phyloP scores from a whole-genome alignment of 179 eudicot species.

The Beta macrorhiza region DNA sequence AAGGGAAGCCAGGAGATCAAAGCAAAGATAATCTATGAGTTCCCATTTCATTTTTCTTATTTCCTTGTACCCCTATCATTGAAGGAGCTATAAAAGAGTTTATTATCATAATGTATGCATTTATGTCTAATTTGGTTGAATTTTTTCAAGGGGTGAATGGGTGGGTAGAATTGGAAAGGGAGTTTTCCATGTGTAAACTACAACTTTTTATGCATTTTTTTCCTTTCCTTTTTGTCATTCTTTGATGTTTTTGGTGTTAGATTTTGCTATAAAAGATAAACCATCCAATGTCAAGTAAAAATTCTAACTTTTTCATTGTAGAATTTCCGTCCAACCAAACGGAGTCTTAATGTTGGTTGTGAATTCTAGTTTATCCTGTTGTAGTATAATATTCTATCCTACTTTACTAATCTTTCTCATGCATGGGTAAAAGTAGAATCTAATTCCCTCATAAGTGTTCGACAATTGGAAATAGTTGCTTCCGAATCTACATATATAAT shows the following conservation, averaged over 20 bases:
- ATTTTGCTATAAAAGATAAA: neutral
- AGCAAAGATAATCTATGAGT: neutral
- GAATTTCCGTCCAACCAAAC: neutral
- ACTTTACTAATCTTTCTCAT: neutral
- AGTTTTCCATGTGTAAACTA: neutral
- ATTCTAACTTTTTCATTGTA: neutral
- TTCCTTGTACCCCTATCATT: neutral
- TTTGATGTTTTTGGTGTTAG: neutral
- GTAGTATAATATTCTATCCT: neutral
- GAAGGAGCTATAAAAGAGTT: neutral
- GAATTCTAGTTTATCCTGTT: neutral
- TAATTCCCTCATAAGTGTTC: no score
- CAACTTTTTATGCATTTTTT: neutral
- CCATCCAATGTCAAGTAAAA: neutral
- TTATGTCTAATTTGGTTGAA: constrained; percentile 15
- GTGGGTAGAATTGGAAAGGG: neutral
- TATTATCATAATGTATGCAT: neutral
- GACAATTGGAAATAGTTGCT: no score
- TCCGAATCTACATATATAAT: neutral
- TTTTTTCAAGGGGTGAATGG: constrained; percentile 12
- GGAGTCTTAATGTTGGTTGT: neutral
- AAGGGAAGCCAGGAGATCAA: constrained; percentile 13
- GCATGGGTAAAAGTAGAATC: neutral
- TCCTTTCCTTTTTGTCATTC: neutral
- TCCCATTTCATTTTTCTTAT: neutral